phyloP scores from a whole-genome alignment of 257 asterid species.

The Nicotiana undulata region DNA sequence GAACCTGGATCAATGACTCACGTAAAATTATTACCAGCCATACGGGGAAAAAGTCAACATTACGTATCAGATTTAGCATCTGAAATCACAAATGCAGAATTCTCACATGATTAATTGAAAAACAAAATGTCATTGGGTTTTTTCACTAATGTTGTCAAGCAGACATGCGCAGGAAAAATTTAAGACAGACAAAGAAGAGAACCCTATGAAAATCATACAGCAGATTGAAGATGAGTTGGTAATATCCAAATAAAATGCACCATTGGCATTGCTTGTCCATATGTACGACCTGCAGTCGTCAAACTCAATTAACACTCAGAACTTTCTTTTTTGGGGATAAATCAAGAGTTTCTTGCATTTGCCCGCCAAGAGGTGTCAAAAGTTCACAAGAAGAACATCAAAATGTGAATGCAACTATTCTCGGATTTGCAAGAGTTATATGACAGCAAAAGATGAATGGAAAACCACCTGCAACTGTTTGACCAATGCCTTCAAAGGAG shows the following conservation, averaged over 20 bases:
- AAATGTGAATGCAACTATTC: neutral
- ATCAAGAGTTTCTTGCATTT: neutral
- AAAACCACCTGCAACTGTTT: slow-evolving; percentile 26
- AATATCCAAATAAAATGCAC: neutral
- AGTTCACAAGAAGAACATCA: neutral
- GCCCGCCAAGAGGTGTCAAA: neutral
- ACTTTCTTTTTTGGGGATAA: neutral
- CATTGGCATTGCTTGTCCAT: neutral
- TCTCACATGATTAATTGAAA: neutral
- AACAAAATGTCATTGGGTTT: neutral
- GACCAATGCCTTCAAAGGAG: slow-evolving; percentile 23
- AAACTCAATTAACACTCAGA: neutral
- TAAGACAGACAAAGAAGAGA: neutral
- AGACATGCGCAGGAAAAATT: neutral
- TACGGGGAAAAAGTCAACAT: neutral
- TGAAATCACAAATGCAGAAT: neutral
- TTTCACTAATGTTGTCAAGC: neutral
- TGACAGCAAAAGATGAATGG: neutral
- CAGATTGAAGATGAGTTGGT: neutral
- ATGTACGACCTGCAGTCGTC: neutral
- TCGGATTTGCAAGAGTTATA: neutral
- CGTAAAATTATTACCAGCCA: neutral
- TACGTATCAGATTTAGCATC: neutral
- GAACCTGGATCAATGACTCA: neutral
- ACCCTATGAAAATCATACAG: neutral